Evolutionary conservation across 2,329 filamentous ascomycete species (phyloP).

Genomic region (Aspergillus oerlinghausenensis): DNA sequence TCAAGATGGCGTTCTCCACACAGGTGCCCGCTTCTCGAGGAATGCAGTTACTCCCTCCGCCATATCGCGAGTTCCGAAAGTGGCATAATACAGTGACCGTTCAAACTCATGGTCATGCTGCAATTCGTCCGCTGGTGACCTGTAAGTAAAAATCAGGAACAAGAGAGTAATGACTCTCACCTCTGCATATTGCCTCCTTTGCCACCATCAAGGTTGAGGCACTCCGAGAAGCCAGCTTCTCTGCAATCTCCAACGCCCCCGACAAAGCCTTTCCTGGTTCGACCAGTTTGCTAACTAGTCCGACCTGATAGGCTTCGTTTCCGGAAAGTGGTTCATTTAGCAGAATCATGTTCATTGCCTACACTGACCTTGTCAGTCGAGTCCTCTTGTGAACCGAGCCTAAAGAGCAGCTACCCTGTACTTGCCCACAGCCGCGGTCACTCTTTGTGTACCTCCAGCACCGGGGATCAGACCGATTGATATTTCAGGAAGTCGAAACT

Average conservation of each 20-base stretch:
- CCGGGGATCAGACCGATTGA: conserved; percentile 8
- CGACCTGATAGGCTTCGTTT: not conserved
- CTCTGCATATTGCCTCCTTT: conserved; percentile 8
- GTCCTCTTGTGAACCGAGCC: not conserved
- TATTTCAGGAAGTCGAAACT: conserved; percentile 6
- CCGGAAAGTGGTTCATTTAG: conserved; percentile 5
- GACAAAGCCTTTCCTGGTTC: conserved; percentile 1
- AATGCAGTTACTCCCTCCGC: conserved; percentile 7
- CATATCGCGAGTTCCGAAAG: conserved; percentile 7
- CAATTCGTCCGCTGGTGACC: conserved; percentile 2
- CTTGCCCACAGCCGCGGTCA: conserved; percentile 6
- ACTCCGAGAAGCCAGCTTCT: conserved; percentile 2
- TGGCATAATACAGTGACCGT: conserved; percentile 5
- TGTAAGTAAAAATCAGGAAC: not conserved
- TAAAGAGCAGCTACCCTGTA: conserved; percentile 3
- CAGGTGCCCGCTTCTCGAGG: conserved; percentile 4
- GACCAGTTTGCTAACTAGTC: conserved; percentile 1
- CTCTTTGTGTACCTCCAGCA: conserved; percentile 8
- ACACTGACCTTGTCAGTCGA: not conserved
- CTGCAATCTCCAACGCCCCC: conserved; percentile 1
- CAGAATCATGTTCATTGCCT: conserved; percentile 9
- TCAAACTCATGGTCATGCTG: conserved; percentile 5
- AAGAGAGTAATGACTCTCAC: not conserved
- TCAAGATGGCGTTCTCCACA: not conserved
- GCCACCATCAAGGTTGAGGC: conserved; percentile 2